A percentile compares a stretch with the other conserved stretches of the same genome.
Conservation (phyloP, 164 flowering plant genomes). For the Hamamelis virginiana region DNA sequence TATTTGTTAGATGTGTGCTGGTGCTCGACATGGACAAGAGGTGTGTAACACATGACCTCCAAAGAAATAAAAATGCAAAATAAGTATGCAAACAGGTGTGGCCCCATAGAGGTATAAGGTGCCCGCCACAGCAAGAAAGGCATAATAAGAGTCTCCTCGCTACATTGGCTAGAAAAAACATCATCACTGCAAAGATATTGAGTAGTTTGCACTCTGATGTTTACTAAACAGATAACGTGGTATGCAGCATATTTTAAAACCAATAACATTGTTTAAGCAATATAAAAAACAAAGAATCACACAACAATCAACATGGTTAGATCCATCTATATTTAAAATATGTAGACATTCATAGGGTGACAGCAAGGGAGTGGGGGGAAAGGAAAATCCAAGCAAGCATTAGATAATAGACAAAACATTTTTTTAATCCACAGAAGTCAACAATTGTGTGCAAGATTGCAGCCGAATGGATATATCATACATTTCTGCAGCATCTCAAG, state of each 20-base stretch:
- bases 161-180: not conserved
- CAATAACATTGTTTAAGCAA: not conserved
- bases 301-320: slow-evolving; percentile 10
- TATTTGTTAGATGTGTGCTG: too few relatives aligned
- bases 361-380: slow-evolving; percentile 8
- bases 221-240: not conserved
- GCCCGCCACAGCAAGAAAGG: not conserved
- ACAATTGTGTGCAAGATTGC: slow-evolving; percentile 7
- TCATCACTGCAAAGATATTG: not conserved
- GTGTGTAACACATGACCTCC: too few relatives aligned
- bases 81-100: too few relatives aligned
- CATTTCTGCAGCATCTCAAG: slow-evolving; percentile 7
- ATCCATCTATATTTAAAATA: not conserved
- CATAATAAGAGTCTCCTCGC: not conserved
- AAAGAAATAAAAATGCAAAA: too few relatives aligned
- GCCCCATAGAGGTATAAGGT: not conserved
- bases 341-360: slow-evolving; percentile 4
- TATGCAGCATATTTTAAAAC: not conserved
- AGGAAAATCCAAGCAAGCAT: slow-evolving; percentile 17
- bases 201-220: not conserved
- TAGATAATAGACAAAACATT: slow-evolving; percentile 1
- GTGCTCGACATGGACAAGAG: too few relatives aligned
- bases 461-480: slow-evolving; percentile 6
- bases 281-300: not conserved
- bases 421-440: slow-evolving; percentile 18